These are phyloP conservation scores for Penicillium soppii DNA, from an alignment of 495 filamentous ascomycete species.

Conservation along the genomic window DNA sequence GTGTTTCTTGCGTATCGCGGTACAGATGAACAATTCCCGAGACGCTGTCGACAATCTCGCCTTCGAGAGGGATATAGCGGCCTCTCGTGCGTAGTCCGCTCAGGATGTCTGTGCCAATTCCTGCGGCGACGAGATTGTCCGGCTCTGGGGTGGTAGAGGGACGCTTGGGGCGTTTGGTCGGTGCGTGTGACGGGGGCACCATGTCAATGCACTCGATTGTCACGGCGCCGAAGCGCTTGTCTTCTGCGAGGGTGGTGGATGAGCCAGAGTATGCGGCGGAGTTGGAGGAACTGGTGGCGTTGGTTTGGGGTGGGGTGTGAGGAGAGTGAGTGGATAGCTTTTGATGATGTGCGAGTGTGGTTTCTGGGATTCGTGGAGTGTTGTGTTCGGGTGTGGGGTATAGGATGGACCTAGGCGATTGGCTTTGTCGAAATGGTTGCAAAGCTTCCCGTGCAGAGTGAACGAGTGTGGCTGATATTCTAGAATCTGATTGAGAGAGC, in stretches of 20 bases:
- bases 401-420: slow-evolving; percentile 12
- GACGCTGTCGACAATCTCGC: slow-evolving; percentile 76
- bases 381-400: slow-evolving; percentile 3
- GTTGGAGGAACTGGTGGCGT: neutral
- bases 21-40: slow-evolving; percentile 96
- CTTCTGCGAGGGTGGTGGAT: slow-evolving; percentile 34
- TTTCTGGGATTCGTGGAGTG: neutral
- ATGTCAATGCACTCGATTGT: slow-evolving; percentile 69
- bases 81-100: slow-evolving; percentile 71
- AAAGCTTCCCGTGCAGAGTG: slow-evolving; percentile 45
- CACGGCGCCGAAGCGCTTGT: slow-evolving; percentile 65
- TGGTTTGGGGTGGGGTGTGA: neutral
- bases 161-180: slow-evolving; percentile 14
- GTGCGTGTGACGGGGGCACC: slow-evolving; percentile 35
- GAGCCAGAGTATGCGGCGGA: neutral
- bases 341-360: slow-evolving; percentile 3
- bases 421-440: slow-evolving; percentile 38
- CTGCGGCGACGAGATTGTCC: slow-evolving; percentile 42
- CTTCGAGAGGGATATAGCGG: slow-evolving; percentile 69
- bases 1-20: slow-evolving; percentile 76
- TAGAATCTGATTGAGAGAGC: slow-evolving; percentile 31
- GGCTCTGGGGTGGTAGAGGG: slow-evolving; percentile 9
- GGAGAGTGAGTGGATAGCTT: neutral
- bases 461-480: slow-evolving; percentile 19
- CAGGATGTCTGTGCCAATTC: slow-evolving; percentile 50